These are phyloP conservation scores for Citrus australasica DNA, from an alignment of 345 rosid genomes.

Conservation along the genomic window DNA sequence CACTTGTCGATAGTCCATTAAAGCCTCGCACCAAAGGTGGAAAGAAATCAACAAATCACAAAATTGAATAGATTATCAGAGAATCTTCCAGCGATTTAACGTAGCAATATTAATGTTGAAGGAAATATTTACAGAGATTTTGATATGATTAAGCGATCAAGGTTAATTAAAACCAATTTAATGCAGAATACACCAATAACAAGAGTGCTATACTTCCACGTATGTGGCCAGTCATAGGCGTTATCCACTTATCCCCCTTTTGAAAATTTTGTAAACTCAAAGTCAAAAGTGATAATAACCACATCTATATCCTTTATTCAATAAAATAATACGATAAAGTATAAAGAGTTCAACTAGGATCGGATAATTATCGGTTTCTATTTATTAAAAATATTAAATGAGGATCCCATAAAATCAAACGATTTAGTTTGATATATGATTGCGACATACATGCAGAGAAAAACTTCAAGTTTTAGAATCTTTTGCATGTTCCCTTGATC, in stretches of 20 bases:
- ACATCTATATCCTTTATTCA: not conserved
- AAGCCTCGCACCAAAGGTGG: not conserved
- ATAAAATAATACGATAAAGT: not conserved
- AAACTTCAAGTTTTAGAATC: not conserved
- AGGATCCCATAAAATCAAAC: not conserved
- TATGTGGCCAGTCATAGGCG: too few species aligned
- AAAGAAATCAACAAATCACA: not conserved
- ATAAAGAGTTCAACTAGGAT: not conserved
- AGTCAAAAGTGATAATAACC: not conserved
- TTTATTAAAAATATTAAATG: not conserved
- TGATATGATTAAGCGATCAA: not conserved
- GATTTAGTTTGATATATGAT: too few species aligned
- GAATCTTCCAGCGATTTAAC: not conserved
- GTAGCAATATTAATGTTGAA: too few species aligned
- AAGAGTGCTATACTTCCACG: not conserved
- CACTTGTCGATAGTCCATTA: too few species aligned
- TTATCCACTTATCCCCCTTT: not conserved
- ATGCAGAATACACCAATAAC: too few species aligned
- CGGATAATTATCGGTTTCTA: not conserved
- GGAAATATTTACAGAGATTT: too few species aligned
- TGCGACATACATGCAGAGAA: not conserved
- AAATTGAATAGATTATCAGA: not conserved
- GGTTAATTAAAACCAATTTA: not conserved
- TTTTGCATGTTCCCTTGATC: not conserved
- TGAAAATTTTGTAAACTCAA: not conserved